A percentile compares a stretch with the other conserved stretches of the same genome.
Evolutionary conservation across 1,284 basidiomycete species (phyloP).

Genomic region (Ceratobasidium sp.): DNA sequence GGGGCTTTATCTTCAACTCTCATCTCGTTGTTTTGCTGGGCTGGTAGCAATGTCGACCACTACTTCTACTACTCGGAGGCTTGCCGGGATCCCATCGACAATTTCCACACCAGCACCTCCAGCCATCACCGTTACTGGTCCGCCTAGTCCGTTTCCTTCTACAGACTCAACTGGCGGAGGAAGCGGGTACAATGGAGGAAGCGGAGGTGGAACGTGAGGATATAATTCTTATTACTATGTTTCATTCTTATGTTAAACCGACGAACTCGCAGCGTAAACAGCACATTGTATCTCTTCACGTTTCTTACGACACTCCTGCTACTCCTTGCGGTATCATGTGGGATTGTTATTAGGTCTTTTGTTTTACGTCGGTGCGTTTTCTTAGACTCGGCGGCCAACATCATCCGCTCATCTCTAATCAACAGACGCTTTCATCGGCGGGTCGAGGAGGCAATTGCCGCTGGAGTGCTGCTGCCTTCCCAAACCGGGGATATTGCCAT

Average conservation of each 20-base stretch:
- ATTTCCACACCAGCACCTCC: neutral
- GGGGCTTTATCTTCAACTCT: neutral
- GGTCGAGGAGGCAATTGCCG: slow-evolving; percentile 55
- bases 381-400: neutral
- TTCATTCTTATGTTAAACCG: slow-evolving; percentile 6
- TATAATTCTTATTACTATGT: neutral
- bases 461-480: slow-evolving; percentile 54
- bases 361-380: slow-evolving; percentile 51
- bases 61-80: neutral
- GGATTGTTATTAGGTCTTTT: slow-evolving; percentile 56
- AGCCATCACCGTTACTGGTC: neutral
- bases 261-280: slow-evolving; percentile 23
- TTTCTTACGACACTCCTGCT: slow-evolving; percentile 58
- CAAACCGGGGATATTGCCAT: slow-evolving; percentile 28
- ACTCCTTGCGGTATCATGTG: slow-evolving; percentile 55
- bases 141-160: neutral
- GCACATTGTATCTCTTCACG: slow-evolving; percentile 57
- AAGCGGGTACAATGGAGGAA: slow-evolving; percentile 20
- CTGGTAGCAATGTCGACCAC: neutral
- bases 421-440: slow-evolving; percentile 53
- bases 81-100: slow-evolving; percentile 24
- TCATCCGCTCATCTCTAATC: slow-evolving; percentile 21
- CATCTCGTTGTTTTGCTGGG: too few relatives aligned
- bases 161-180: slow-evolving; percentile 10
- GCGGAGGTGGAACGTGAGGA: slow-evolving; percentile 24